Evolutionary conservation across 768 basidiomycete species (phyloP).

Genomic region (Chalciporus pseudorubinellus): DNA sequence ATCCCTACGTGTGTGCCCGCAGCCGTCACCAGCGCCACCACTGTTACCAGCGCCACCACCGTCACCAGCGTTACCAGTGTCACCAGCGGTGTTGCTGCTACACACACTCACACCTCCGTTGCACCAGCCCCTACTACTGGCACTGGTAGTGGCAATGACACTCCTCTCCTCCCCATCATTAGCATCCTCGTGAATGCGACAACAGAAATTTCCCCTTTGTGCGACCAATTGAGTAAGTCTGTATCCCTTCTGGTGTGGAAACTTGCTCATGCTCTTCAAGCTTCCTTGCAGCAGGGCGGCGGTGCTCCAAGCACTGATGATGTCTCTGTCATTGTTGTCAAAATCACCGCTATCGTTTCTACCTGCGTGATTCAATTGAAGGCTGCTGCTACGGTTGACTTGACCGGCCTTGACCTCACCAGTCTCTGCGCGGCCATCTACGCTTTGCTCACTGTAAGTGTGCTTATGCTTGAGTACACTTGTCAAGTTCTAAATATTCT

Average conservation of each 20-base stretch:
- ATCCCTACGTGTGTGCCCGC: not conserved
- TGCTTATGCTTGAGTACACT: too few species aligned
- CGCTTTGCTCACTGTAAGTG: conserved; percentile 4
- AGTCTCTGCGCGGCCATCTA: not conserved
- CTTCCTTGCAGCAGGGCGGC: not conserved
- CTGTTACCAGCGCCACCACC: not conserved
- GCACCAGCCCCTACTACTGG: not conserved
- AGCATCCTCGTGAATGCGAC: not conserved
- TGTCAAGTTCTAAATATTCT: not conserved
- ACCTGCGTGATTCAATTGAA: not conserved
- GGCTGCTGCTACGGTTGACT: not conserved
- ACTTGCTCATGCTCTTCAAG: not conserved
- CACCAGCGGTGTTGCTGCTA: too few species aligned
- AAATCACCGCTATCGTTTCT: conserved; percentile 2
- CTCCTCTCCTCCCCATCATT: conserved; percentile 5
- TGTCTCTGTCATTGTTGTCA: not conserved
- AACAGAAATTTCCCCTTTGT: not conserved
- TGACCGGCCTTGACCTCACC: not conserved
- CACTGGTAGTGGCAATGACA: not conserved
- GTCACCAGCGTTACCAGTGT: too few species aligned
- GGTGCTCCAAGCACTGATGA: not conserved
- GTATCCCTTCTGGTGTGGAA: accelerated
- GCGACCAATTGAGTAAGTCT: not conserved
- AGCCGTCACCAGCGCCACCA: not conserved
- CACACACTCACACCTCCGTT: too few species aligned